phyloP scores from a whole-genome alignment of 352 stramenopile genomes.

The Phytophthora niederhauseri region DNA sequence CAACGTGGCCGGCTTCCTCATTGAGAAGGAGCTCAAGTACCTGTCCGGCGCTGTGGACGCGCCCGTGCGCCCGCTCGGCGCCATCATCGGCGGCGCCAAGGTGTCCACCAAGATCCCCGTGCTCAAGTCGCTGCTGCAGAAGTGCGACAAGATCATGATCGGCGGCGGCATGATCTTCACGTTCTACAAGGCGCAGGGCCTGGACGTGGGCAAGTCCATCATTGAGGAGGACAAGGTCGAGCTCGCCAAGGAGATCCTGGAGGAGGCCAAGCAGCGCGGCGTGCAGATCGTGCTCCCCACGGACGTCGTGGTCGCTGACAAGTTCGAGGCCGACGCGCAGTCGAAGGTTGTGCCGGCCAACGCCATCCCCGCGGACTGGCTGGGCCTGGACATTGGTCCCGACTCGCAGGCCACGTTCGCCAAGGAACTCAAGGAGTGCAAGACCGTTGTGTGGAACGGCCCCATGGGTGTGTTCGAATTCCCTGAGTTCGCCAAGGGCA shows the following conservation, averaged over 20 bases:
- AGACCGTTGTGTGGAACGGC: slow-evolving; percentile 93
- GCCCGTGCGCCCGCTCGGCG: slow-evolving; percentile 93
- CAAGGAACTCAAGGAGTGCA: slow-evolving; percentile 91
- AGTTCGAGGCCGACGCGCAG: slow-evolving; percentile 72
- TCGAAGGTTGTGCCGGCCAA: slow-evolving; percentile 68
- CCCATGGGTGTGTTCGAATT: slow-evolving; percentile 99
- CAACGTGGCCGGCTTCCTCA: slow-evolving; percentile 95
- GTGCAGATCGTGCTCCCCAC: slow-evolving; percentile 92
- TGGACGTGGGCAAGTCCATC: slow-evolving; percentile 95
- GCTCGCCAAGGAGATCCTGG: slow-evolving; percentile 92
- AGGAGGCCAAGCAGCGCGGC: slow-evolving; percentile 86
- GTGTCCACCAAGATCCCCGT: slow-evolving; percentile 97
- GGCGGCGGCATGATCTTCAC: slow-evolving; percentile 98
- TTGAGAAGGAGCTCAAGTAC: slow-evolving; percentile 99
- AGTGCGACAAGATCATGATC: slow-evolving; percentile 97
- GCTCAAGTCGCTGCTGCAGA: slow-evolving; percentile 95
- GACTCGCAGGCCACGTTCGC: slow-evolving; percentile 65
- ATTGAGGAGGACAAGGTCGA: slow-evolving; percentile 96
- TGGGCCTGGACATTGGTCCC: slow-evolving; percentile 92
- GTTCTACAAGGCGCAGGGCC: slow-evolving; percentile 96
- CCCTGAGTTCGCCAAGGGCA: slow-evolving; percentile 95
- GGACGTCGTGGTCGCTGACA: slow-evolving; percentile 96
- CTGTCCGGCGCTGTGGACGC: slow-evolving; percentile 89
- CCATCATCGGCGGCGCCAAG: slow-evolving; percentile 97
- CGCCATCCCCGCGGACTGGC: slow-evolving; percentile 96